phyloP scores from a whole-genome alignment of 1,284 basidiomycete species.

The Pseudomicrostroma phylloplanum region DNA sequence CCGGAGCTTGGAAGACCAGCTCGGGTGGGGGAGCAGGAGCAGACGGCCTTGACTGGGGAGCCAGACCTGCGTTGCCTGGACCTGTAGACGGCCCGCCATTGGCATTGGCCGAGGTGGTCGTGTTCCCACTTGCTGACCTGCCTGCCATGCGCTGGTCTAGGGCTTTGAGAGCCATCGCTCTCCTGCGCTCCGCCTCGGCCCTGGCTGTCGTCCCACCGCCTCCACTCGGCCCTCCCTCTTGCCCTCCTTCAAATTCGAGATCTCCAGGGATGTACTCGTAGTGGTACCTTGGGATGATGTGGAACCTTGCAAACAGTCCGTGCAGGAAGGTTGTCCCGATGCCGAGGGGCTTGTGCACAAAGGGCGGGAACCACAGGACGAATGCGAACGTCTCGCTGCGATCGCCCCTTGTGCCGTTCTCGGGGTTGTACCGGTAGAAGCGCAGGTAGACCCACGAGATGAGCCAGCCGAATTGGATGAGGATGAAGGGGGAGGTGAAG shows the following conservation, averaged over 20 bases:
- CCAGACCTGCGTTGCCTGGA: not conserved
- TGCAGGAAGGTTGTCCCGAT: conserved; percentile 66
- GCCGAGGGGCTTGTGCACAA: conserved; percentile 61
- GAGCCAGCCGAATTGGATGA: conserved; percentile 97
- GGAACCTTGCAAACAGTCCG: conserved; percentile 59
- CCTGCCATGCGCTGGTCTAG: conserved; percentile 79
- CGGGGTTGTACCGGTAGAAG: conserved; percentile 79
- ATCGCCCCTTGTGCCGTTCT: conserved; percentile 64
- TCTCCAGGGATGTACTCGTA: conserved; percentile 57
- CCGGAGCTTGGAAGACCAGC: conserved; percentile 1
- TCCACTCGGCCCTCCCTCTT: conserved; percentile 57
- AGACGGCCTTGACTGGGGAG: not conserved
- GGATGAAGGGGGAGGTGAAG: conserved; percentile 85
- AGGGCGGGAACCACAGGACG: conserved; percentile 90
- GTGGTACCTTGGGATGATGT: conserved; percentile 73
- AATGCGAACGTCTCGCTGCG: conserved; percentile 94
- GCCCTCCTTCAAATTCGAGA: conserved; percentile 71
- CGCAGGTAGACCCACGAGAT: conserved; percentile 89
- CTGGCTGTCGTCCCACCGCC: conserved; percentile 20
- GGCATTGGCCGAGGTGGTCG: too few relatives aligned
- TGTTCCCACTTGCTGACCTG: conserved; percentile 9
- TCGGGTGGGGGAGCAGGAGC: conserved; percentile 1
- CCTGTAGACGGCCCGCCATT: too few relatives aligned
- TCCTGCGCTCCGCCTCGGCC: conserved; percentile 51
- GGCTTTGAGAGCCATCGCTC: conserved; percentile 87